Evolutionary conservation across 306 rosid genomes (phyloP).

Genomic region (Biancaea sappan): DNA sequence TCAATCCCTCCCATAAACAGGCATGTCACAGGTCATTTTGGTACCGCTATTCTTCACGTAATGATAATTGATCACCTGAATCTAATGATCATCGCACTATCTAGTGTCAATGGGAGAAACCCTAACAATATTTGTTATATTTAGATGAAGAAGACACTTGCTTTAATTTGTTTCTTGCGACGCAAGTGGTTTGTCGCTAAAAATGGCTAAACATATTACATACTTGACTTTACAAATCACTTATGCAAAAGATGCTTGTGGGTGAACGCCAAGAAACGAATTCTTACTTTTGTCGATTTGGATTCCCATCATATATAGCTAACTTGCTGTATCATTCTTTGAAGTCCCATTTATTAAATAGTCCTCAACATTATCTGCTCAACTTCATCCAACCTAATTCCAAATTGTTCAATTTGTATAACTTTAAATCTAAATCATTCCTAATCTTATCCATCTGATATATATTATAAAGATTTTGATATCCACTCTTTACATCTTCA

Average conservation of each 20-base stretch:
- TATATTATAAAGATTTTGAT: no score
- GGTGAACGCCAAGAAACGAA: background rate
- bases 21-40: no score
- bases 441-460: background rate
- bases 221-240: no score
- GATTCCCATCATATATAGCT: background rate
- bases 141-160: background rate
- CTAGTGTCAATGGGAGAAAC: no score
- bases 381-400: conserved; percentile 1
- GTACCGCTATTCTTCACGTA: no score
- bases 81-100: no score
- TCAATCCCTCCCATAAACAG: no score
- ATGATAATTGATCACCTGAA: no score
- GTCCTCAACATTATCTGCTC: background rate
- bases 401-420: background rate
- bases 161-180: background rate
- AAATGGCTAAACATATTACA: no score
- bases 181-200: background rate
- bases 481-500: no score
- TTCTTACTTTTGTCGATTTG: background rate
- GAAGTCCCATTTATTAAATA: background rate
- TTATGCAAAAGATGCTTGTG: background rate
- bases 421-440: background rate
- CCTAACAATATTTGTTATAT: no score
- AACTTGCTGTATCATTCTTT: background rate